A percentile compares a stretch with the other conserved stretches of the same genome.
These are phyloP conservation scores for Annulohypoxylon nitens DNA, from an alignment of 495 filamentous ascomycete genomes.

Conservation along the genomic window DNA sequence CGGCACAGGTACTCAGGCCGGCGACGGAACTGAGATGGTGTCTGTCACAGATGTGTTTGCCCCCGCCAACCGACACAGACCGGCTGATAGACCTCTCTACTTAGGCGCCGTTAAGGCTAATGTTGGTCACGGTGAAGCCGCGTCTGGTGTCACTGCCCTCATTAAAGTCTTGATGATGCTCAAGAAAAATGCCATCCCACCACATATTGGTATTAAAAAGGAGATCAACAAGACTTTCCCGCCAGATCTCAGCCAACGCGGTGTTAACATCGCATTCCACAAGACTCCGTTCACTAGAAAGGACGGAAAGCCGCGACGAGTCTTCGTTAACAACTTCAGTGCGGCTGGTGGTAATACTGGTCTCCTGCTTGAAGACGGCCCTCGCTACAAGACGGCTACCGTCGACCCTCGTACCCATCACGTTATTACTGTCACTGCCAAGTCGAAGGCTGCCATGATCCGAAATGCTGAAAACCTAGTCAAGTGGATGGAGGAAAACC, in stretches of 20 bases:
- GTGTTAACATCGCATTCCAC: constrained; percentile 73
- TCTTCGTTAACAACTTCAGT: constrained; percentile 79
- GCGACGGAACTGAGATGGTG: constrained; percentile 83
- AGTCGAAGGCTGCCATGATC: constrained; percentile 68
- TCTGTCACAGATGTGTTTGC: constrained; percentile 87
- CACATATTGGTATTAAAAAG: constrained; percentile 89
- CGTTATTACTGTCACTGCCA: constrained; percentile 70
- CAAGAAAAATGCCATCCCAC: constrained; percentile 83
- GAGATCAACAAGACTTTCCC: constrained; percentile 86
- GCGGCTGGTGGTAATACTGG: constrained; percentile 77
- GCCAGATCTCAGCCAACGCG: constrained; percentile 76
- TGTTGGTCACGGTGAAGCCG: constrained; percentile 90
- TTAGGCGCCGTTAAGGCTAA: constrained; percentile 91
- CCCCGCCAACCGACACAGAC: constrained; percentile 72
- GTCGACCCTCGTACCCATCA: constrained; percentile 66
- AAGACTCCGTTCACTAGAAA: constrained; percentile 73
- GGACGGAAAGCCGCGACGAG: constrained; percentile 68
- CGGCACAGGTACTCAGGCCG: constrained; percentile 88
- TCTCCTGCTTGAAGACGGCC: constrained; percentile 71
- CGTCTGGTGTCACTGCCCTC: constrained; percentile 84
- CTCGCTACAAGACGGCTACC: constrained; percentile 46
- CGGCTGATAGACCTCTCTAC: constrained; percentile 76
- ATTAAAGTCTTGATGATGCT: constrained; percentile 92
- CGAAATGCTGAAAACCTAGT: constrained; percentile 65
- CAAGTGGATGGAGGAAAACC: constrained; percentile 66